These are phyloP conservation scores for Fusarium sp. DNA, from an alignment of 2,329 filamentous ascomycete genomes.

Conservation along the genomic window DNA sequence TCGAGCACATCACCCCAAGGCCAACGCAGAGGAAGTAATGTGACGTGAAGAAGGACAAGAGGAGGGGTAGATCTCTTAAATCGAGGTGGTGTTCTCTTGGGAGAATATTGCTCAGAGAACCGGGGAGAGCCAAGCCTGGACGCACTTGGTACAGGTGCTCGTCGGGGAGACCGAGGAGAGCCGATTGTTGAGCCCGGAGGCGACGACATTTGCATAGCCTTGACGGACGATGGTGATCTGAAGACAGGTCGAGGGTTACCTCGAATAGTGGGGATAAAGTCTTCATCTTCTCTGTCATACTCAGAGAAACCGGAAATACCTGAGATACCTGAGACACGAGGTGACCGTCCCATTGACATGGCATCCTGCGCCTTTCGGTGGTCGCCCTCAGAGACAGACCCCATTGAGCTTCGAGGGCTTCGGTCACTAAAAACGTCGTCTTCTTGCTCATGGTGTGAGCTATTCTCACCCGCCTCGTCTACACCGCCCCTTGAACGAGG, in stretches of 20 bases:
- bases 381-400: conserved; percentile 61
- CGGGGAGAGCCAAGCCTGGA: conserved; percentile 70
- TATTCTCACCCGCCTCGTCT: conserved; percentile 58
- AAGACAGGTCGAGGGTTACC: conserved; percentile 74
- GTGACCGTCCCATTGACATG: conserved; percentile 52
- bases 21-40: conserved; percentile 77
- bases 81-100: conserved; percentile 70
- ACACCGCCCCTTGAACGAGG: conserved; percentile 35
- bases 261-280: conserved; percentile 68
- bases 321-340: conserved; percentile 65
- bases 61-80: conserved; percentile 72
- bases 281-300: conserved; percentile 59
- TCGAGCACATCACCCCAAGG: conserved; percentile 71
- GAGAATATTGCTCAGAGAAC: conserved; percentile 65
- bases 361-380: conserved; percentile 53
- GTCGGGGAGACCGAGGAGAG: conserved; percentile 69
- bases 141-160: conserved; percentile 61
- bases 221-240: conserved; percentile 76
- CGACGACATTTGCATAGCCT: conserved; percentile 79
- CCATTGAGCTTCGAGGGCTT: conserved; percentile 69
- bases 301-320: conserved; percentile 67
- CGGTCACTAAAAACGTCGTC: conserved; percentile 71
- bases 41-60: conserved; percentile 82
- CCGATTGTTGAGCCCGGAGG: conserved; percentile 69
- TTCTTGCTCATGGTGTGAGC: conserved; percentile 65